These are phyloP conservation scores for Rhizopus stolonifer DNA, from an alignment of 371 early-diverging fungal genomes.

Conservation along the genomic window DNA sequence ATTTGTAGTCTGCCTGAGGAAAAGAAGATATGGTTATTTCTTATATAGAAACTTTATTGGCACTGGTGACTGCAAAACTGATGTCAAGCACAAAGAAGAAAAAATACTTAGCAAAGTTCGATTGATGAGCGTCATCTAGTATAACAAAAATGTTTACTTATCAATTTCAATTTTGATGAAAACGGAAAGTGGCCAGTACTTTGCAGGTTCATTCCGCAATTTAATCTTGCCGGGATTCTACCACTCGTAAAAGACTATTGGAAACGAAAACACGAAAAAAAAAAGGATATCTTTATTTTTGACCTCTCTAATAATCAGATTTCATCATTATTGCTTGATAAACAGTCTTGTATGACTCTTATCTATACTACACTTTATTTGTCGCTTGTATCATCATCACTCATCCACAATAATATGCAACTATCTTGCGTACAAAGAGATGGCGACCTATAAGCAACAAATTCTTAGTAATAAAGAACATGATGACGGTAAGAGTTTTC, in stretches of 20 bases:
- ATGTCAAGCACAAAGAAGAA: constrained; percentile 3
- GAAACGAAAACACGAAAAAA: background rate
- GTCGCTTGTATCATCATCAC: constrained; percentile 5
- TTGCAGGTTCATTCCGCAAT: constrained; percentile 1
- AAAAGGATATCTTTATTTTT: constrained; percentile 1
- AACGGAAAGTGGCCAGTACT: constrained; percentile 4
- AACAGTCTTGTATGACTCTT: constrained; percentile 5
- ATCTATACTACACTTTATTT: constrained; percentile 4
- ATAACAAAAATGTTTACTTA: constrained; percentile 2
- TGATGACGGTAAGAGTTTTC: constrained; percentile 4
- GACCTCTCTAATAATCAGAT: constrained; percentile 4
- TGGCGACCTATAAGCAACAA: constrained; percentile 4
- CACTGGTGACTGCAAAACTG: constrained; percentile 3
- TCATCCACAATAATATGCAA: constrained; percentile 5
- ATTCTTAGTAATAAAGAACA: constrained; percentile 6
- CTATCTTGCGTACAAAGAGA: constrained; percentile 4
- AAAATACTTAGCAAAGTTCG: constrained; percentile 3
- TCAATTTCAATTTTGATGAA: constrained; percentile 5
- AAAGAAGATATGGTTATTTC: constrained; percentile 2
- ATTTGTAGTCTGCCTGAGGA: constrained; percentile 4
- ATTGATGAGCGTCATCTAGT: constrained; percentile 5
- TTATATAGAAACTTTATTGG: constrained; percentile 3
- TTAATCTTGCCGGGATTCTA: constrained; percentile 2
- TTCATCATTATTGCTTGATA: constrained; percentile 5
- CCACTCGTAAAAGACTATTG: constrained; percentile 4